Base-by-base conservation (phyloP, 257 asterid species). In the Catharanthus roseus region DNA sequence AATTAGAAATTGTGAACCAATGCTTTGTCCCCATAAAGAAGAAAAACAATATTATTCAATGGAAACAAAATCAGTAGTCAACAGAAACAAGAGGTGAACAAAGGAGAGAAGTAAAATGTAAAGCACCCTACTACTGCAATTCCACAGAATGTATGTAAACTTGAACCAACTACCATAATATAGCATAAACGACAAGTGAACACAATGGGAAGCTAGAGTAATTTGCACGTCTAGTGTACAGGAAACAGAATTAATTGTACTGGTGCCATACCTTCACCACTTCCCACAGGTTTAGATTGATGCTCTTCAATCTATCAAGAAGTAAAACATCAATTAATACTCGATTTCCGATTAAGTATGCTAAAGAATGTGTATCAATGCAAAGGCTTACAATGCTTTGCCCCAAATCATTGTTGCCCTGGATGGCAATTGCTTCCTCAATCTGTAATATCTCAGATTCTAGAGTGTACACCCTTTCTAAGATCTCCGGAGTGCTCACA, bases 401-500 rank as follows among this genome's bases (percentile, higher is more conserved):
- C 60, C 81, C 91, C 18, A 76, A 70, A 70, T 89, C 86, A 67
- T 79, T 83, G 82, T 79, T 78, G 75, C 85, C 85, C 78, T 89
- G 99, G 74, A 83, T 49, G 68, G 86, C 72, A 74, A 91, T 91
- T 42, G 95, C 91, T 81, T 88, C 96, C 79, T 83, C 93, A 70
- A 95, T 88, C 86, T 95, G 97, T 72, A 95, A 68, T 78, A 95
- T 89, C 86, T 95, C 99, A 68, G 93, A 81, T 78, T 95, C 97
- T 72, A 95, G 77, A 47, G 91, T 86, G 79, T 76, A 74, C 65
- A 89, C 97, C 58, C 99, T 91, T 86, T 95, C 97, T 85, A 95
- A 84, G 81, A 95, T 87, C 82, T 88, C 97, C 6, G 99, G 99
- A 58, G 96, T 95, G 88, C 96, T 95, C 85, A 95, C 99, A 84